Conservation (phyloP, 768 basidiomycete genomes). For the Mycena filopes region DNA sequence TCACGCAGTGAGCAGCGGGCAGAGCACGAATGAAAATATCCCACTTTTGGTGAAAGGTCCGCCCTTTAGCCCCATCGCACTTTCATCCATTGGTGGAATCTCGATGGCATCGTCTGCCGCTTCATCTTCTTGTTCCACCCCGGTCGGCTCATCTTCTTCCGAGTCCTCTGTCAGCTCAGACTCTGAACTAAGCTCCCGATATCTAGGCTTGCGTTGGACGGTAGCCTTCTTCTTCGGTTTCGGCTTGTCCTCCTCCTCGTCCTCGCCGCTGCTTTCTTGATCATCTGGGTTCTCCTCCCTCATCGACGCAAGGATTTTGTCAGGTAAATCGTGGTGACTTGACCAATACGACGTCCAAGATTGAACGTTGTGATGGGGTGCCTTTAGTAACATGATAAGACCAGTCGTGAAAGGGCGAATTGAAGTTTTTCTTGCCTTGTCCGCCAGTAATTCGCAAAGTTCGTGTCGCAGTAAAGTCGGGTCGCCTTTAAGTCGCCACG, state of each 20-base stretch:
- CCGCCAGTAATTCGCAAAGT: slow-evolving; percentile 62
- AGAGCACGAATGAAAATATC: background rate
- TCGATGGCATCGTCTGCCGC: slow-evolving; percentile 47
- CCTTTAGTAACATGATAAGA: slow-evolving; percentile 48
- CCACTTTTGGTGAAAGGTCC: slow-evolving; percentile 55
- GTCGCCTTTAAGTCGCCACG: slow-evolving; percentile 68
- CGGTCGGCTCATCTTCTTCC: slow-evolving; percentile 39
- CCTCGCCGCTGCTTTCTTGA: slow-evolving; percentile 39
- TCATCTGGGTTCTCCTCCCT: slow-evolving; percentile 35
- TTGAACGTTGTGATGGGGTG: slow-evolving; percentile 69
- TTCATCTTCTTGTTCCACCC: slow-evolving; percentile 44
- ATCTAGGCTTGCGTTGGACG: slow-evolving; percentile 41
- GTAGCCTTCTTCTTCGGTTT: slow-evolving; percentile 41
- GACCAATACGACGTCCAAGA: slow-evolving; percentile 81
- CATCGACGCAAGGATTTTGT: slow-evolving; percentile 66
- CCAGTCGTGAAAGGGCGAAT: background rate
- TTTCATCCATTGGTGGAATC: slow-evolving; percentile 47
- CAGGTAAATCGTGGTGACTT: slow-evolving; percentile 70
- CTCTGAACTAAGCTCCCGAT: slow-evolving; percentile 48
- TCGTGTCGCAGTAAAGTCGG: slow-evolving; percentile 63
- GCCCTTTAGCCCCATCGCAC: slow-evolving; percentile 64
- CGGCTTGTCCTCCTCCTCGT: slow-evolving; percentile 35
- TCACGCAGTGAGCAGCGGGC: background rate
- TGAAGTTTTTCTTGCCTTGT: slow-evolving; percentile 56
- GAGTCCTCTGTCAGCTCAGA: slow-evolving; percentile 38